Evolutionary conservation across 768 basidiomycete genomes (phyloP), one percentile per base, ranked within the genome.

Genomic region (Tulasnella sp.): DNA sequence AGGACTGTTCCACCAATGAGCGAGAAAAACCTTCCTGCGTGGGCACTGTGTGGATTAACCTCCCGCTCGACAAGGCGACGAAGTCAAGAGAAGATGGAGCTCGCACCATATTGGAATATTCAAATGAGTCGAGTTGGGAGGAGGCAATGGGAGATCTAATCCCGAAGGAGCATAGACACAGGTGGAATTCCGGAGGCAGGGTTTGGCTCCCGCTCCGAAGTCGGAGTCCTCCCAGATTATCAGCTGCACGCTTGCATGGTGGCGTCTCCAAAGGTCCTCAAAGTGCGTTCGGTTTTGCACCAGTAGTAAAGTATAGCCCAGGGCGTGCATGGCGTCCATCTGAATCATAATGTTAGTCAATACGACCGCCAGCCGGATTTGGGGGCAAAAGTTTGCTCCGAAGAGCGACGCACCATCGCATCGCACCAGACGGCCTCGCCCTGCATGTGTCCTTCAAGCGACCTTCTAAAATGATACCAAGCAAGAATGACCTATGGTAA

Each of bases 21-120:
- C 46, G 38, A 18, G 39, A 27, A 79, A 75, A 56, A 79, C 40
- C 79, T 79, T 79, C 79, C 79, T 75, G 75, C 4, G 31, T 7
- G 56, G 31, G n/a, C 9, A 31, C 1, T 27, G 44, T 18, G 2
- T 44, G 4, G 18, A 74, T 10, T n/a, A n/a, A n/a, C n/a, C 19
- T 18, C 19, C 44, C 14, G 3, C 14, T 18, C 19, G 44, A 44
- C 44, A 18, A 44, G 8, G 44, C 12, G 14, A 16, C 44, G 14
- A 44, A 44, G 44, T 27, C 31, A 19, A 16, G 42, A 21, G 18
- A 38, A 16, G 52, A n/a, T 5, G 36, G n/a, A 42, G 8, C 14
- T 8, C 73, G 19, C 6, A 75, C 75, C 75, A 75, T 36, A 75
- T 44, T 34, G 75, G 75, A 19, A 75, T 44, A 48, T 75, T 75